Evolutionary conservation across 495 filamentous ascomycete species (phyloP).

Genomic region (Glonium stellatum): DNA sequence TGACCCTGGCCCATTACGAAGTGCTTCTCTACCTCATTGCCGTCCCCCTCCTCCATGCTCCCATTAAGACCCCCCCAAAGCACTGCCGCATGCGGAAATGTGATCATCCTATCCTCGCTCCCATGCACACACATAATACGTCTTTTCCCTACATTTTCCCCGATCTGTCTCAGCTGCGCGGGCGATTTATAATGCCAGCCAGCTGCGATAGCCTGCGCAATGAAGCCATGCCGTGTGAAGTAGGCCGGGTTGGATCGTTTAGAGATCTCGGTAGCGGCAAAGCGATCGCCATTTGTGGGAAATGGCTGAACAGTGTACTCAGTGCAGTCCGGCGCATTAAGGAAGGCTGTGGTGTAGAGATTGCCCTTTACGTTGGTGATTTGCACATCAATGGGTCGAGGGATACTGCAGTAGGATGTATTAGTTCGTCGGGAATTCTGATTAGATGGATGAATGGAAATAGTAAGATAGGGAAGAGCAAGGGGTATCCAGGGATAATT

Average conservation of each 20-base stretch:
- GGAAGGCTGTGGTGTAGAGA: conserved; percentile 56
- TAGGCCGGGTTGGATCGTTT: conserved; percentile 51
- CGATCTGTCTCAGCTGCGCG: conserved; percentile 56
- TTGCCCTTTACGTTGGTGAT: conserved; percentile 48
- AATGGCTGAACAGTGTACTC: conserved; percentile 45
- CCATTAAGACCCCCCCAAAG: conserved; percentile 38
- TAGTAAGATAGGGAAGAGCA: too few species aligned
- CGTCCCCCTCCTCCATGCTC: conserved; percentile 37
- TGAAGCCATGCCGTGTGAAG: conserved; percentile 59
- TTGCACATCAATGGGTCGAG: conserved; percentile 56
- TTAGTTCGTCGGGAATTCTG: too few species aligned
- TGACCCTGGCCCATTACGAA: conserved; percentile 64
- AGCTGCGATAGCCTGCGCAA: conserved; percentile 71
- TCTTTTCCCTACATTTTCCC: conserved; percentile 58
- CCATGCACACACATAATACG: conserved; percentile 72
- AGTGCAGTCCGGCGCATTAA: conserved; percentile 54
- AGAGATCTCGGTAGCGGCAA: conserved; percentile 64
- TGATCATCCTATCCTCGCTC: conserved; percentile 67
- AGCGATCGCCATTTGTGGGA: conserved; percentile 68
- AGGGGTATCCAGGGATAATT: too few species aligned
- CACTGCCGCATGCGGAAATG: conserved; percentile 54
- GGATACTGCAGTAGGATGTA: conserved; percentile 36
- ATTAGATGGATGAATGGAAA: too few species aligned
- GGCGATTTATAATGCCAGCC: conserved; percentile 69
- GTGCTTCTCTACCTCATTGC: conserved; percentile 43